These are phyloP conservation scores for Cutaneotrichosporon cutaneum DNA, from an alignment of 1,284 basidiomycete species.

Conservation along the genomic window DNA sequence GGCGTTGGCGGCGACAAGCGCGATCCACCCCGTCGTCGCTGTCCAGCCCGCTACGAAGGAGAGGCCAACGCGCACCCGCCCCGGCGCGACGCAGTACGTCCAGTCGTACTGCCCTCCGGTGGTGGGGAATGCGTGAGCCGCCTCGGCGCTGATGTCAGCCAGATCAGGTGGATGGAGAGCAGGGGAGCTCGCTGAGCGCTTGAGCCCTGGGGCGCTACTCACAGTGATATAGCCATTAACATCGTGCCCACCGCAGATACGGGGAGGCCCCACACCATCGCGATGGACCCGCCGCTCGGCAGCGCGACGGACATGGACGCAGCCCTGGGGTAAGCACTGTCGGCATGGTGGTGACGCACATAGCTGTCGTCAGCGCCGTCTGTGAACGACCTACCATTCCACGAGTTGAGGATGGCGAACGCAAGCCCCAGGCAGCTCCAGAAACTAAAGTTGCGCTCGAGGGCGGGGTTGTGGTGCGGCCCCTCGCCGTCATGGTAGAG, in stretches of 20 bases:
- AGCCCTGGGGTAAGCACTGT: constrained; percentile 12
- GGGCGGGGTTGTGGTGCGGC: constrained; percentile 10
- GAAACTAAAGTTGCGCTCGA: constrained; percentile 20
- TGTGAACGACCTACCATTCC: constrained; percentile 13
- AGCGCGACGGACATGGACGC: constrained; percentile 27
- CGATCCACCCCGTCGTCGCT: constrained; percentile 29
- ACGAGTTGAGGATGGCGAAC: constrained; percentile 25
- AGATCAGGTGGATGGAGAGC: too few relatives aligned
- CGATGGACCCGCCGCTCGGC: constrained; percentile 42
- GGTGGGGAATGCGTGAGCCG: constrained; percentile 20
- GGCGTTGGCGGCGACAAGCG: constrained; percentile 24
- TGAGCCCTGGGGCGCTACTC: too few relatives aligned
- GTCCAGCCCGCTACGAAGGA: constrained; percentile 34
- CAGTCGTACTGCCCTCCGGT: constrained; percentile 51
- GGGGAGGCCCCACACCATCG: constrained; percentile 48
- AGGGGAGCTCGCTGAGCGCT: too few relatives aligned
- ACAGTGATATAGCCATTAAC: constrained; percentile 35
- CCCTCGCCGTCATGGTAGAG: not conserved
- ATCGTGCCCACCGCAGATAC: constrained; percentile 36
- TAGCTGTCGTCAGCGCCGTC: constrained; percentile 9
- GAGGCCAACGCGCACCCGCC: constrained; percentile 18
- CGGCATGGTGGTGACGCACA: not conserved
- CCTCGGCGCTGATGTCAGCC: constrained; percentile 16
- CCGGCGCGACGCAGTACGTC: constrained; percentile 35
- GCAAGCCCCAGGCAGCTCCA: constrained; percentile 22